A percentile compares a stretch with the other conserved stretches of the same genome.
Evolutionary conservation across 148 eudicot genomes (phyloP).

Genomic region (Camellia lanceoleosa): DNA sequence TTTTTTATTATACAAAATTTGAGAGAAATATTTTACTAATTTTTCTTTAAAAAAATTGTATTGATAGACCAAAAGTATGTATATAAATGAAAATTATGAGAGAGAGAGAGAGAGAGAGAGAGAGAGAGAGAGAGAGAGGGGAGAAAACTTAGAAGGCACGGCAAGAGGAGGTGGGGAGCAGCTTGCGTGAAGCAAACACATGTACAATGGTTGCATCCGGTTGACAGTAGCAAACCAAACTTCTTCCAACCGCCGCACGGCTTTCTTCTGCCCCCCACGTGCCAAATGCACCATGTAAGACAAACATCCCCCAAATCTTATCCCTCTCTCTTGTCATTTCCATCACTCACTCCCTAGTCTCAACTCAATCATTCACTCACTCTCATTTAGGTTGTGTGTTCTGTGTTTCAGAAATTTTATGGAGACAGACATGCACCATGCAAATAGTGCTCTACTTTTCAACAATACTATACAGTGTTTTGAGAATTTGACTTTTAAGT

Average conservation of each 20-base stretch:
- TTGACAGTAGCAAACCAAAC: not conserved
- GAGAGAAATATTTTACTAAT: too few relatives aligned
- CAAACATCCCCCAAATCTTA: not conserved
- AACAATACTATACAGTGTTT: too few relatives aligned
- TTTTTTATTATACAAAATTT: too few relatives aligned
- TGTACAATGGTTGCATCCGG: not conserved
- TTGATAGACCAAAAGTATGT: too few relatives aligned
- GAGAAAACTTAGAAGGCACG: slow-evolving; percentile 68
- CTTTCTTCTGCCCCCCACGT: not conserved
- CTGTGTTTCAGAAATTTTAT: too few relatives aligned
- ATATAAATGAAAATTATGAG: too few relatives aligned
- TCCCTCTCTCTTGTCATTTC: not conserved
- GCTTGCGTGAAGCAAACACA: slow-evolving; percentile 3
- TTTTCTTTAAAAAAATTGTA: too few relatives aligned
- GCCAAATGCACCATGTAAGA: not conserved
- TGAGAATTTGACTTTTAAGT: too few relatives aligned
- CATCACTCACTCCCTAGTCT: not conserved
- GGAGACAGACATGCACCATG: too few relatives aligned
- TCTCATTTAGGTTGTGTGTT: too few relatives aligned
- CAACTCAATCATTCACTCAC: not conserved
- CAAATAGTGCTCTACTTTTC: too few relatives aligned
- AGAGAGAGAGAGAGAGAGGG: too few relatives aligned
- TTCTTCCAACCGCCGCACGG: not conserved
- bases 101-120: slow-evolving; percentile 12
- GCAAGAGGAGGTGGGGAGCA: slow-evolving; percentile 27